These are phyloP conservation scores for Polychaeton citri DNA, from an alignment of 2,329 filamentous ascomycete genomes.

Conservation along the genomic window DNA sequence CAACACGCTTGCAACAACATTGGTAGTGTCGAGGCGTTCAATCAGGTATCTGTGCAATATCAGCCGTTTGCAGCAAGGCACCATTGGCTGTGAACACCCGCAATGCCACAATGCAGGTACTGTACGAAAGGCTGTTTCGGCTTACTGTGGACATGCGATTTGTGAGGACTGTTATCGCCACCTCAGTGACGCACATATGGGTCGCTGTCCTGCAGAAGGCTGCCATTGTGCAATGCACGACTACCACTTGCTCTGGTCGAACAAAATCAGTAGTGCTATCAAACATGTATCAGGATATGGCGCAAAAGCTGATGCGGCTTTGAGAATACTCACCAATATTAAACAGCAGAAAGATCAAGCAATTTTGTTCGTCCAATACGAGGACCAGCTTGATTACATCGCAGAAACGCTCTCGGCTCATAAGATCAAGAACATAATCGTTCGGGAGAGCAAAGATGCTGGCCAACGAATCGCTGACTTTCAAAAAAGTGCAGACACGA, in stretches of 20 bases:
- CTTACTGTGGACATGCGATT: conserved; percentile 39
- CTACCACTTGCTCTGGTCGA: conserved; percentile 28
- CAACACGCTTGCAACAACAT: conserved; percentile 2
- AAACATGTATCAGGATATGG: conserved; percentile 18
- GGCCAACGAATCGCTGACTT: conserved; percentile 11
- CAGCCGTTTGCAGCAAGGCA: not conserved
- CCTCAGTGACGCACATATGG: conserved; percentile 13
- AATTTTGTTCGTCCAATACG: conserved; percentile 43
- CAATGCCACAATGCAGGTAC: conserved; percentile 2
- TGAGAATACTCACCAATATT: conserved; percentile 31
- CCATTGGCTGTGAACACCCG: conserved; percentile 3
- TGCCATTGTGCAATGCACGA: conserved; percentile 27
- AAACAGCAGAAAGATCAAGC: conserved; percentile 32
- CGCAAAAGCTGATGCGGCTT: conserved; percentile 34
- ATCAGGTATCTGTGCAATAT: not conserved
- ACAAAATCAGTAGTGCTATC: conserved; percentile 22
- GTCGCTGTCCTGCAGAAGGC: conserved; percentile 24
- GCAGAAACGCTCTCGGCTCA: conserved; percentile 18
- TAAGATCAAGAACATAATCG: conserved; percentile 22
- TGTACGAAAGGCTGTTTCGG: conserved; percentile 23
- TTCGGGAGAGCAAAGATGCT: conserved; percentile 18
- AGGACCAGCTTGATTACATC: conserved; percentile 29
- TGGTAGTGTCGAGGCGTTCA: not conserved
- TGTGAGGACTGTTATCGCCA: conserved; percentile 29
- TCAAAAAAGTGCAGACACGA: conserved; percentile 20